phyloP scores from a whole-genome alignment of 2,329 filamentous ascomycete species.

The Aureobasidium subglaciale region DNA sequence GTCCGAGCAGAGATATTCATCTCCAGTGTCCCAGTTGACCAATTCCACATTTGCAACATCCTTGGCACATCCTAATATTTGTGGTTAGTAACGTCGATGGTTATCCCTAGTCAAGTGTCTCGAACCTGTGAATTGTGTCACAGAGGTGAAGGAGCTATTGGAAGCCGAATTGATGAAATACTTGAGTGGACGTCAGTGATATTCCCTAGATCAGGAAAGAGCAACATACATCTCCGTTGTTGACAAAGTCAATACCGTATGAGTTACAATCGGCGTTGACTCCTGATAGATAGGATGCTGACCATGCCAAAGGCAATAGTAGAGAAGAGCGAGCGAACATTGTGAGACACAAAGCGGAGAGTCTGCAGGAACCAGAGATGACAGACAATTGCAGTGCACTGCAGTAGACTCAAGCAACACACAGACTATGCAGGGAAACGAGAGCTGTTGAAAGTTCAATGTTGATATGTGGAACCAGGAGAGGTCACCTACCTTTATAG shows the following conservation, averaged over 20 bases:
- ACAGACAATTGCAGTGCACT: not conserved
- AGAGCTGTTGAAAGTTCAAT: not conserved
- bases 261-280: slow-evolving; percentile 15
- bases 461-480: not conserved
- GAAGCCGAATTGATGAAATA: slow-evolving; percentile 22
- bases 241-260: slow-evolving; percentile 21
- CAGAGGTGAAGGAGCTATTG: slow-evolving; percentile 18
- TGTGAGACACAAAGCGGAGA: not conserved
- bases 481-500: slow-evolving; percentile 10
- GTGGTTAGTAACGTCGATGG: not conserved
- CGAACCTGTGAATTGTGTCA: slow-evolving; percentile 20
- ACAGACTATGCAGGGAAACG: not conserved
- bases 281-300: not conserved
- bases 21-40: slow-evolving; percentile 13
- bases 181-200: not conserved
- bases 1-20: slow-evolving; percentile 17
- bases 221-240: slow-evolving; percentile 14
- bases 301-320: slow-evolving; percentile 9
- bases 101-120: not conserved
- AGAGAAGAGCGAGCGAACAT: slow-evolving; percentile 13
- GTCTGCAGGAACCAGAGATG: slow-evolving; percentile 6
- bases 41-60: slow-evolving; percentile 17
- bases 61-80: slow-evolving; percentile 16
- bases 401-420: not conserved
- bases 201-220: not conserved